These are phyloP conservation scores for Saturnispora hagleri DNA, from an alignment of 805 yeast species.

Conservation along the genomic window DNA sequence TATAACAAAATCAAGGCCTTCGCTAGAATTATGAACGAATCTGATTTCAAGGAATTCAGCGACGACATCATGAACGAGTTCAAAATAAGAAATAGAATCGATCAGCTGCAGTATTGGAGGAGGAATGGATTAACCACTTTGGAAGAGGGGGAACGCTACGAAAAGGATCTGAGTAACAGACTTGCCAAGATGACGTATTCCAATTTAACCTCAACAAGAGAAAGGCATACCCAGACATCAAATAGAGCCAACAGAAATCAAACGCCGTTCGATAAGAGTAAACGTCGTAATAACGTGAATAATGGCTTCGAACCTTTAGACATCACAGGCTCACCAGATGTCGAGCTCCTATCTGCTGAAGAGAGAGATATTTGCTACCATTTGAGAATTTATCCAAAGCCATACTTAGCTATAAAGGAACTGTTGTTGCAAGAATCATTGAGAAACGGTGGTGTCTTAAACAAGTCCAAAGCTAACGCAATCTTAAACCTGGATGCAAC, in stretches of 20 bases:
- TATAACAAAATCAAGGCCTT: constrained; percentile 68
- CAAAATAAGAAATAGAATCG: constrained; percentile 69
- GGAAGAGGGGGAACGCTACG: constrained; percentile 78
- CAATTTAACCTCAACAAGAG: constrained; percentile 14
- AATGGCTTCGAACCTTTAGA: constrained; percentile 45
- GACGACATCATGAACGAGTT: constrained; percentile 71
- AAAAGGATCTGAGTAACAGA: constrained; percentile 74
- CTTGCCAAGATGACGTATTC: constrained; percentile 26
- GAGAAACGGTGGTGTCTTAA: constrained; percentile 73
- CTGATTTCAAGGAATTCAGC: constrained; percentile 70
- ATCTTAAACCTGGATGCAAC: constrained; percentile 74
- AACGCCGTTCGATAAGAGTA: constrained; percentile 18
- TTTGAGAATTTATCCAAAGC: constrained; percentile 81
- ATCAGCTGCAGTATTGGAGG: constrained; percentile 90
- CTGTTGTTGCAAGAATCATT: constrained; percentile 79
- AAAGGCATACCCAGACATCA: constrained; percentile 25
- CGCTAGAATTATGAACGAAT: constrained; percentile 69
- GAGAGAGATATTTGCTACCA: constrained; percentile 82
- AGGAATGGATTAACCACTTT: constrained; percentile 76
- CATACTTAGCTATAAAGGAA: constrained; percentile 88
- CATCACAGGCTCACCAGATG: constrained; percentile 72
- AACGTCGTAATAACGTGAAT: constrained; percentile 17
- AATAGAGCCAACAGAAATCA: constrained; percentile 25
- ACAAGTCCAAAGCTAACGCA: constrained; percentile 80
- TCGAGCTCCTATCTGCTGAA: constrained; percentile 71